A percentile compares a stretch with the other conserved stretches of the same genome.
Evolutionary conservation across 495 filamentous ascomycete species (phyloP).

Genomic region (Penicillium egyptiacum): DNA sequence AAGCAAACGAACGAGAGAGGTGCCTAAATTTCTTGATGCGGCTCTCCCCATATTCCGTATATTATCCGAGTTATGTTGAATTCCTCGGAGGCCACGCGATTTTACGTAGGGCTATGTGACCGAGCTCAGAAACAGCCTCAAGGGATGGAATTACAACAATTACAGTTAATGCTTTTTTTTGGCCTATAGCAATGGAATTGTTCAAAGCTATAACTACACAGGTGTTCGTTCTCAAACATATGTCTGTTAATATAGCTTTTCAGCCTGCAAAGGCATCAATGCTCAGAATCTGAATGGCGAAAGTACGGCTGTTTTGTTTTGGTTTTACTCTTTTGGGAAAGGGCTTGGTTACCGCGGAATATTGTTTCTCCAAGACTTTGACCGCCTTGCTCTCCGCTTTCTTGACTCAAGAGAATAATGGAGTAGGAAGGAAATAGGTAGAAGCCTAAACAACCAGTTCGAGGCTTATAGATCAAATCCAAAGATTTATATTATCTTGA

Average conservation of each 20-base stretch:
- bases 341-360: slow-evolving; percentile 8
- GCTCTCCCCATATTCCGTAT: slow-evolving; percentile 2
- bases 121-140: slow-evolving; percentile 15
- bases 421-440: not conserved
- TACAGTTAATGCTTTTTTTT: not conserved
- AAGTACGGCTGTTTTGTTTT: slow-evolving; percentile 34
- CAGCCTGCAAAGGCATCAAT: slow-evolving; percentile 1
- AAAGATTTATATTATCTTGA: not conserved
- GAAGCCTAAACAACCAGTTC: not conserved
- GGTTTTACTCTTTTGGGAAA: slow-evolving; percentile 31
- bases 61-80: slow-evolving; percentile 13
- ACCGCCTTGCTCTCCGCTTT: slow-evolving; percentile 10
- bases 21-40: not conserved
- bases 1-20: not conserved
- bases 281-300: not conserved
- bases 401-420: not conserved
- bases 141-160: slow-evolving; percentile 17
- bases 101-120: slow-evolving; percentile 5
- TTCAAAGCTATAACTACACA: not conserved
- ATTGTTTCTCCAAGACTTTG: not conserved
- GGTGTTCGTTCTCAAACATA: not conserved
- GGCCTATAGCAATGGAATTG: not conserved
- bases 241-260: not conserved
- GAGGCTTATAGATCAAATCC: not conserved
- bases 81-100: slow-evolving; percentile 23